Evolutionary conservation across 164 flowering plant species (phyloP), one percentile per base, ranked within the genome.

Genomic region (Saururus chinensis): DNA sequence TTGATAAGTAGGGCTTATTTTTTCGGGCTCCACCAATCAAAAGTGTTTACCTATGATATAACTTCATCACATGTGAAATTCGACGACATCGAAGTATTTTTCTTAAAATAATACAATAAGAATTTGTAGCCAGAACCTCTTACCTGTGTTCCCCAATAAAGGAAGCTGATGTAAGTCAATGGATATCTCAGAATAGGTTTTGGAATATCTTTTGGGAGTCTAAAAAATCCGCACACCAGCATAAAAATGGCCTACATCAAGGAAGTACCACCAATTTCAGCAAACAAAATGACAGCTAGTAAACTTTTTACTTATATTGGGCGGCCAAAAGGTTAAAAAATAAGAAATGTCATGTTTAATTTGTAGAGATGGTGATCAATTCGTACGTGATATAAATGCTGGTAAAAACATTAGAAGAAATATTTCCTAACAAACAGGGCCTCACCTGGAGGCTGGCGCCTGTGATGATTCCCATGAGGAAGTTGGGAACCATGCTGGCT

Each of bases 101-200:
- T n/a, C n/a, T n/a, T n/a, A n/a, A n/a, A n/a, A n/a, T n/a, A n/a
- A n/a, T n/a, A n/a, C n/a, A n/a, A n/a, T n/a, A n/a, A 30, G 37
- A 30, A 30, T 6, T 30, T 30, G 37, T 30, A 6, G 37, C 37
- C 37, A 13, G 21, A 58, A 19, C 17, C 17, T 17, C 17, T 37
- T 83, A 88, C 98, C 95, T 92, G 98, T 3, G 84, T 74, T 60
- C 95, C 92, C 98, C 98, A 92, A 79, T 75, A 89, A 66, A 89
- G 95, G 78, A 92, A 92, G 78, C 96, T 92, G 70, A 89, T 82
- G 69, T 84, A 92, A 9, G 98, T 86, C 98, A 92, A 84, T 6
- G 98, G 98, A 69, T 92, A 92, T 19, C 95, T 81, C 96, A 96
- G 89, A 51, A 92, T 66, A 2, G 87, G 88, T 74, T 89, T 89